phyloP scores from a whole-genome alignment of 192 early-diverging fungal species.

The Phycomyces blakesleeanus region DNA sequence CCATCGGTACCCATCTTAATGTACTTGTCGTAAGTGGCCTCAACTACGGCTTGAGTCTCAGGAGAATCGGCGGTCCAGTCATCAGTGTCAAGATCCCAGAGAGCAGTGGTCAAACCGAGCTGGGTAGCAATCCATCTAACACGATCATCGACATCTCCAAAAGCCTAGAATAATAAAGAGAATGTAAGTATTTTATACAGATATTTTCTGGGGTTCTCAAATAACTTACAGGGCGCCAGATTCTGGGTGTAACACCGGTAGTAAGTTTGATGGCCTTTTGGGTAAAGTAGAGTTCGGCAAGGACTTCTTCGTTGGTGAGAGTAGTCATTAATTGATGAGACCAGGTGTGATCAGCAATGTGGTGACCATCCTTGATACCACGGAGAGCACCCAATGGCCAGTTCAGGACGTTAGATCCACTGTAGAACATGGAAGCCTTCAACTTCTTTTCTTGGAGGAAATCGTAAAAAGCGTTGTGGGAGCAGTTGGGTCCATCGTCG shows the following conservation, averaged over 20 bases:
- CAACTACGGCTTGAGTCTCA: conserved; percentile 16
- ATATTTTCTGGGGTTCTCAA: not conserved
- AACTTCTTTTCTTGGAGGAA: conserved; percentile 43
- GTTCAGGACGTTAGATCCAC: conserved; percentile 38
- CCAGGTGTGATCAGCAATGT: conserved; percentile 64
- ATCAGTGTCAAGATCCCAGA: conserved; percentile 55
- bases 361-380: conserved; percentile 50
- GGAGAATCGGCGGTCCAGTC: conserved; percentile 39
- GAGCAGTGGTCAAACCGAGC: conserved; percentile 45
- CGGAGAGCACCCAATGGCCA: conserved; percentile 37
- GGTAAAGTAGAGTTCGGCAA: conserved; percentile 56
- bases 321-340: conserved; percentile 50
- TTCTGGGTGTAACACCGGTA: conserved; percentile 44
- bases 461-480: conserved; percentile 40
- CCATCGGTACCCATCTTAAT: conserved; percentile 30
- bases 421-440: conserved; percentile 39
- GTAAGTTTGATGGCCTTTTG: conserved; percentile 50
- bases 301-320: conserved; percentile 40
- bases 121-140: conserved; percentile 47
- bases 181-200: not conserved
- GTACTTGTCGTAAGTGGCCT: conserved; percentile 29
- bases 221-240: conserved; percentile 47
- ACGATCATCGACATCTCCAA: conserved; percentile 52
- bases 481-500: conserved; percentile 55
- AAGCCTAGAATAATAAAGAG: conserved; percentile 12